Evolutionary conservation across 768 basidiomycete species (phyloP).

Genomic region (Wakefieldia striispora): DNA sequence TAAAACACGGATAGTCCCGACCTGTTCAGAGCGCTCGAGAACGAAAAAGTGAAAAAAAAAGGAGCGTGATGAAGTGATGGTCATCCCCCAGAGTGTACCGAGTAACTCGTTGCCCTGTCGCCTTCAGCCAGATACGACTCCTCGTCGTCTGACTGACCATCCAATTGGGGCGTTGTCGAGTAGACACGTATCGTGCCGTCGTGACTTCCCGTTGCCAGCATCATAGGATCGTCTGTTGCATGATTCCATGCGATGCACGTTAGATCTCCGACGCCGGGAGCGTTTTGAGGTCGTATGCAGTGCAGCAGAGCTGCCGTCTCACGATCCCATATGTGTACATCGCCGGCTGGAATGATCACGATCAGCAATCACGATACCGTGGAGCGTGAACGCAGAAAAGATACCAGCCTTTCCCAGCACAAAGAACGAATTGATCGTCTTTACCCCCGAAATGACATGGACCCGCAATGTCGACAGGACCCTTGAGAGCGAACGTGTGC

Average conservation of each 20-base stretch:
- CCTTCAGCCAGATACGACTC: constrained; percentile 27
- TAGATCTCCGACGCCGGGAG: constrained; percentile 57
- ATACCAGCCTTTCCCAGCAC: constrained; percentile 66
- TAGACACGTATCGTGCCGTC: constrained; percentile 76
- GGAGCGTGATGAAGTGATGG: constrained; percentile 2
- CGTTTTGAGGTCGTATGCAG: constrained; percentile 55
- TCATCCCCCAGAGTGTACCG: constrained; percentile 29
- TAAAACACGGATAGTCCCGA: constrained; percentile 12
- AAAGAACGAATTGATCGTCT: constrained; percentile 74
- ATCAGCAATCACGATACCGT: not conserved
- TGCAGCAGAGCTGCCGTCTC: constrained; percentile 74
- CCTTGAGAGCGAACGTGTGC: constrained; percentile 74
- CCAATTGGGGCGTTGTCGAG: constrained; percentile 42
- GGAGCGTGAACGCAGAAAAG: not conserved
- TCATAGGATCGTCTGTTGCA: constrained; percentile 46
- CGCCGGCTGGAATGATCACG: constrained; percentile 54
- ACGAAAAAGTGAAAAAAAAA: not conserved
- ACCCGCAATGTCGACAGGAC: constrained; percentile 69
- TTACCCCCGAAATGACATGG: constrained; percentile 81
- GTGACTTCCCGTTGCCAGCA: constrained; percentile 73
- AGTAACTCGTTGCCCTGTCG: constrained; percentile 23
- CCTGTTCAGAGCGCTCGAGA: not conserved
- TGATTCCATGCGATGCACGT: constrained; percentile 84
- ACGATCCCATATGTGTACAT: constrained; percentile 85
- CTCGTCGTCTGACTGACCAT: constrained; percentile 21